phyloP scores from a whole-genome alignment of 768 basidiomycete genomes.

The Zangia roseola region DNA sequence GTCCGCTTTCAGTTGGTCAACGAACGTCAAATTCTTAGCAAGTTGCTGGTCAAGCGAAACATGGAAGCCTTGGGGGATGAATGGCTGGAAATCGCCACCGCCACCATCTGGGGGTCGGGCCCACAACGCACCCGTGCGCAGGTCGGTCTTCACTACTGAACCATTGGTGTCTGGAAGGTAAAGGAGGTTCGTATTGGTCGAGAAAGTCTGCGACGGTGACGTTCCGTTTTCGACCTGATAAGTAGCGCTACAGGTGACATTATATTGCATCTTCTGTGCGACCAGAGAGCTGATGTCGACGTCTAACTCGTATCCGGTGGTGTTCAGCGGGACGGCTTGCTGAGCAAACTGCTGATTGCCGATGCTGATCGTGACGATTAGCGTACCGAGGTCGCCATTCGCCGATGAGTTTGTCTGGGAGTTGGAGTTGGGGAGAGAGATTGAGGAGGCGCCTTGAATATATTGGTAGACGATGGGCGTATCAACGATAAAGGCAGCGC shows the following conservation, averaged over 20 bases:
- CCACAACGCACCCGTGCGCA: conserved; percentile 45
- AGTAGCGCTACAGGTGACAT: conserved; percentile 36
- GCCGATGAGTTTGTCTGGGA: background rate
- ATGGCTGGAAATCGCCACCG: conserved; percentile 31
- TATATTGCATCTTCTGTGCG: conserved; percentile 30
- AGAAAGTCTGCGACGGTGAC: conserved; percentile 31
- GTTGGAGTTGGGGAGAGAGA: conserved; percentile 17
- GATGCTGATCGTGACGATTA: conserved; percentile 35
- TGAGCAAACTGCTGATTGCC: conserved; percentile 20
- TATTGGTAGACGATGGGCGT: conserved; percentile 36
- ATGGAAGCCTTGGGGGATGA: conserved; percentile 77
- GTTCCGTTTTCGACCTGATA: conserved; percentile 9
- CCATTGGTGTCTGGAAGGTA: conserved; percentile 39
- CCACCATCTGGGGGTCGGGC: conserved; percentile 31
- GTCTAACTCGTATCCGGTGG: conserved; percentile 33
- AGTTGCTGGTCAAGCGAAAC: conserved; percentile 58
- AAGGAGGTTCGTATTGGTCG: conserved; percentile 31
- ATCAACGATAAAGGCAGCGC: conserved; percentile 36
- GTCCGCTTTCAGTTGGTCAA: conserved; percentile 57
- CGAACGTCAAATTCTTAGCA: conserved; percentile 46
- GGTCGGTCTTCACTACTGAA: conserved; percentile 50
- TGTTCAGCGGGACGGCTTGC: conserved; percentile 38
- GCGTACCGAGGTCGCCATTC: conserved; percentile 1
- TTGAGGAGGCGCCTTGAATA: conserved; percentile 34
- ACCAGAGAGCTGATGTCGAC: conserved; percentile 32